Evolutionary conservation across 2,329 filamentous ascomycete genomes (phyloP).

Genomic region (Alternaria ventricosa): DNA sequence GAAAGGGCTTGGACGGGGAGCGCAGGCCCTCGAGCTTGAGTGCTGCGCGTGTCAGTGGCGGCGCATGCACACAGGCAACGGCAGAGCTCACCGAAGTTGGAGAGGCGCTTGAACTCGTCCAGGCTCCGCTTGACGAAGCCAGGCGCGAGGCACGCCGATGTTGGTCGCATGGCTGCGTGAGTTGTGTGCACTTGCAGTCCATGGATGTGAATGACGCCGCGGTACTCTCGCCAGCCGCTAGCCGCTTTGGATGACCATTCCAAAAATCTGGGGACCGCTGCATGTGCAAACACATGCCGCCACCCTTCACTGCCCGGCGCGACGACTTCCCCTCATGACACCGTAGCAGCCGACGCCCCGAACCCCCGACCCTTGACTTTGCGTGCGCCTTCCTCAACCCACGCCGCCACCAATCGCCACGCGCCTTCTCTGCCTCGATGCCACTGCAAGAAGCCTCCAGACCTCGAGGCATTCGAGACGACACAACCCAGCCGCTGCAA

Average conservation of each 20-base stretch:
- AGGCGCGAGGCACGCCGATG: conserved; percentile 45
- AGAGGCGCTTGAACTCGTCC: conserved; percentile 64
- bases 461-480: conserved; percentile 39
- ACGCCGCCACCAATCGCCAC: conserved; percentile 9
- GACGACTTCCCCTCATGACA: conserved; percentile 5
- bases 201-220: conserved; percentile 20
- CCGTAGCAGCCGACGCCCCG: not conserved
- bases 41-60: conserved; percentile 56
- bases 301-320: not conserved
- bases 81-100: conserved; percentile 57
- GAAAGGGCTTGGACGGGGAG: conserved; percentile 67
- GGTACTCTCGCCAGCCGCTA: conserved; percentile 22
- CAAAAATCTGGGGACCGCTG: conserved; percentile 25
- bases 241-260: conserved; percentile 19
- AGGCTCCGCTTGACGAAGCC: conserved; percentile 66
- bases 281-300: conserved; percentile 7
- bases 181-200: conserved; percentile 3
- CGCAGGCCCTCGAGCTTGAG: conserved; percentile 73
- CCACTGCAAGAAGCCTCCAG: conserved; percentile 42
- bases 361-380: not conserved
- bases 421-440: conserved; percentile 35
- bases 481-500: conserved; percentile 33
- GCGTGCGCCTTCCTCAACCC: conserved; percentile 5
- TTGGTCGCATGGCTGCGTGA: conserved; percentile 44
- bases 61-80: conserved; percentile 35